phyloP scores from a whole-genome alignment of 75 land plant genomes.

The Ceratopteris richardii region DNA sequence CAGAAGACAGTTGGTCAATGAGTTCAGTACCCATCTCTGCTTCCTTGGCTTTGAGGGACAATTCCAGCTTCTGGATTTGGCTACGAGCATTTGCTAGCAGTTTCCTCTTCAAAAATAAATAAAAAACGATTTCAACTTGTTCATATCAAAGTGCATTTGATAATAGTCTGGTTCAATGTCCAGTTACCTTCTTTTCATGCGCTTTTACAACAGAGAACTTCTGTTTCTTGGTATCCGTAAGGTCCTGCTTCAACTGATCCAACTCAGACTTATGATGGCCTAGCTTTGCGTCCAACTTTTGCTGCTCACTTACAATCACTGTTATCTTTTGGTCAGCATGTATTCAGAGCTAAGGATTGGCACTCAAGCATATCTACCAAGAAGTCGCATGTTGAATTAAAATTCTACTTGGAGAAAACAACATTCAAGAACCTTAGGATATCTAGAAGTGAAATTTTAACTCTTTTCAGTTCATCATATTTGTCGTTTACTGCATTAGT shows the following conservation, averaged over 20 bases:
- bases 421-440: conserved; percentile 39
- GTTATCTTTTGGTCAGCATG: conserved; percentile 74
- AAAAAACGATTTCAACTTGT: not conserved
- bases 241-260: conserved; percentile 78
- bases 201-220: conserved; percentile 50
- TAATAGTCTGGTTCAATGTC: not conserved
- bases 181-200: conserved; percentile 69
- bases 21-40: conserved; percentile 97
- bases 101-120: conserved; percentile 37
- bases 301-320: conserved; percentile 66
- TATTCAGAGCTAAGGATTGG: conserved; percentile 51
- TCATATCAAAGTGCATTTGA: not conserved
- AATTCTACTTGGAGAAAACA: no score
- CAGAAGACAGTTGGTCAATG: conserved; percentile 81
- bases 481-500: conserved; percentile 40
- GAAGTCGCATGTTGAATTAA: no score
- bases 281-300: conserved; percentile 67
- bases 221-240: conserved; percentile 59
- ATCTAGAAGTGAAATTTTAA: conserved; percentile 59
- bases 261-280: conserved; percentile 68
- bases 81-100: conserved; percentile 59
- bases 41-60: conserved; percentile 53
- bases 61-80: conserved; percentile 69
- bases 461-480: conserved; percentile 51
- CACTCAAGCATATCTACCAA: no score